These are phyloP conservation scores for Aspergillus fructus DNA, from an alignment of 2,329 filamentous ascomycete genomes.

Conservation along the genomic window DNA sequence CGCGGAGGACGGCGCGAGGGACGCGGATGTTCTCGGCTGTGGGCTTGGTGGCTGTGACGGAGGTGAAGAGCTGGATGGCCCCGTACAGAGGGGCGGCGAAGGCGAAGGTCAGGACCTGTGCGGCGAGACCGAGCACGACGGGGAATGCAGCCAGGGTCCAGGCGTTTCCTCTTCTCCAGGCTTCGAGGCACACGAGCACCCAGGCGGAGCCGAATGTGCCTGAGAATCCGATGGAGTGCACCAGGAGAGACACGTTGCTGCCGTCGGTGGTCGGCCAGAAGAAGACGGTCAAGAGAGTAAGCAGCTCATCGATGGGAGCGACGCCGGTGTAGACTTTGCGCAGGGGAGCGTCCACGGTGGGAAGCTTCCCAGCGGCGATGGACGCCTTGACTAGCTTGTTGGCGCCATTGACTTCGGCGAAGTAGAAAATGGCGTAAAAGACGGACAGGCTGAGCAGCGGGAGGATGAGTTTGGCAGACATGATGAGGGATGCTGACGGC, in stretches of 20 bases:
- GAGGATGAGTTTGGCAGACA: conserved; percentile 23
- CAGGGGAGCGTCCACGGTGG: conserved; percentile 27
- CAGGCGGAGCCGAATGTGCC: conserved; percentile 44
- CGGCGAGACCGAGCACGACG: conserved; percentile 39
- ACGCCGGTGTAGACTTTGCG: conserved; percentile 36
- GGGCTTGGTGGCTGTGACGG: conserved; percentile 39
- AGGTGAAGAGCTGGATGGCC: conserved; percentile 44
- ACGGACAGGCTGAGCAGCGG: conserved; percentile 32
- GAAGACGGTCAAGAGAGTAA: conserved; percentile 36
- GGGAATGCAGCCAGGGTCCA: conserved; percentile 41
- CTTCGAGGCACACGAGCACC: conserved; percentile 46
- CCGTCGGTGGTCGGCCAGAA: conserved; percentile 44
- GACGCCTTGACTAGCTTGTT: conserved; percentile 19
- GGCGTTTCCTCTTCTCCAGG: conserved; percentile 45
- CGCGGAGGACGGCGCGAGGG: conserved; percentile 30
- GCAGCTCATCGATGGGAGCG: conserved; percentile 30
- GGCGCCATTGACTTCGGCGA: conserved; percentile 33
- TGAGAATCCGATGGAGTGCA: conserved; percentile 41
- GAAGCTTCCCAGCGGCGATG: conserved; percentile 26
- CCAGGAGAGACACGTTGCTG: conserved; percentile 31
- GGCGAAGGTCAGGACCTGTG: conserved; percentile 47
- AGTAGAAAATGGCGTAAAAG: conserved; percentile 36
- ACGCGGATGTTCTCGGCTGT: conserved; percentile 34
- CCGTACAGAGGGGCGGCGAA: conserved; percentile 46
- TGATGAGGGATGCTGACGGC: neutral